Evolutionary conservation across 1,139 yeast genomes (phyloP).

Genomic region (Hyphopichia fennica): DNA sequence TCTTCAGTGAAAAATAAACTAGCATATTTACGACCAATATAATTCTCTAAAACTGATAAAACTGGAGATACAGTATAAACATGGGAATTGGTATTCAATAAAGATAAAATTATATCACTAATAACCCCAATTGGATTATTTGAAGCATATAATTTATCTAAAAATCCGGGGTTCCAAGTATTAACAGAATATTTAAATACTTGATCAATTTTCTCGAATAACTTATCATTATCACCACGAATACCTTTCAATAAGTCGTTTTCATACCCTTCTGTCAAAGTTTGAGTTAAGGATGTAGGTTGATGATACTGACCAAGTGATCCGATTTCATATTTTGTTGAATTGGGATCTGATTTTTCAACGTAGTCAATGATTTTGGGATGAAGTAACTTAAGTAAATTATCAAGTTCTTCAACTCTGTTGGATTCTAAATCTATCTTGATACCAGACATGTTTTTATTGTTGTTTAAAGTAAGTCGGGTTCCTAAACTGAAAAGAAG

Average conservation of each 20-base stretch:
- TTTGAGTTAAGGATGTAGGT: constrained; percentile 31
- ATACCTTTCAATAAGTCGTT: constrained; percentile 18
- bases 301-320: constrained; percentile 42
- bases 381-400: constrained; percentile 29
- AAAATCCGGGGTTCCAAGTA: constrained; percentile 85
- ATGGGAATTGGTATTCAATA: constrained; percentile 81
- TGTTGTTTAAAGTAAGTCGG: too few species aligned
- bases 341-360: constrained; percentile 32
- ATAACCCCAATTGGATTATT: constrained; percentile 84
- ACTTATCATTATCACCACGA: constrained; percentile 18
- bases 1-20: constrained; percentile 50
- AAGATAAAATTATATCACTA: constrained; percentile 66
- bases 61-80: constrained; percentile 88
- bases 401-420: constrained; percentile 40
- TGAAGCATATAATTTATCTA: constrained; percentile 82
- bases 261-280: constrained; percentile 15
- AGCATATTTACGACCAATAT: constrained; percentile 70
- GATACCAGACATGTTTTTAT: constrained; percentile 4
- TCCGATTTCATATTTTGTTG: constrained; percentile 21
- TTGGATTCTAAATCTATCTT: constrained; percentile 28
- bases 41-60: constrained; percentile 70
- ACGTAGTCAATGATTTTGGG: constrained; percentile 41
- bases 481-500: too few species aligned
- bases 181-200: constrained; percentile 70
- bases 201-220: constrained; percentile 53